Conservation (phyloP, 129 eudicot genomes). For the Flaveria brownii region DNA sequence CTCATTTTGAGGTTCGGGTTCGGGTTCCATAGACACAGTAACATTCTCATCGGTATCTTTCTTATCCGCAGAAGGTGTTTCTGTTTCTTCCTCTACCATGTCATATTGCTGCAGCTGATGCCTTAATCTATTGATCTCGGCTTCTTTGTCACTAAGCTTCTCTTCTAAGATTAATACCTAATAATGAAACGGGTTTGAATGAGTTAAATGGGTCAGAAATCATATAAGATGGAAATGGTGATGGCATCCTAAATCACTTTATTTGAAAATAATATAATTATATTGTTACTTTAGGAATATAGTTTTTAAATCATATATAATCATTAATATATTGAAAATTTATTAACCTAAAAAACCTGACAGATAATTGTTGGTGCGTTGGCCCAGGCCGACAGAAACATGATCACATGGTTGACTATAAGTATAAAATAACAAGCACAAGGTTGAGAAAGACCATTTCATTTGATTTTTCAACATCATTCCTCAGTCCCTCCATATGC, state of each 20-base stretch:
- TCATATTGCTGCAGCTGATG: constrained; percentile 46
- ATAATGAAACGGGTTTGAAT: background rate
- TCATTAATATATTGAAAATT: background rate
- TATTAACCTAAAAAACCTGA: background rate
- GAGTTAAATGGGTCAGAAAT: background rate
- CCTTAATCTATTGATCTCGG: constrained; percentile 59
- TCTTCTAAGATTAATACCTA: constrained; percentile 81
- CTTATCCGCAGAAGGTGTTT: constrained; percentile 25
- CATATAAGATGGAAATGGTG: background rate
- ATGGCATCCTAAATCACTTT: background rate
- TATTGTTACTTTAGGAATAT: background rate
- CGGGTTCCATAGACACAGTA: background rate
- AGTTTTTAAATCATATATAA: background rate
- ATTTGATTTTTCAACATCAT: constrained; percentile 81
- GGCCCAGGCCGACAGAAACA: background rate
- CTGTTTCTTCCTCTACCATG: constrained; percentile 39
- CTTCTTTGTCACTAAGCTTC: constrained; percentile 73
- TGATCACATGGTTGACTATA: constrained; percentile 2
- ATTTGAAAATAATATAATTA: background rate
- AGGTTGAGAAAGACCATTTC: constrained; percentile 63
- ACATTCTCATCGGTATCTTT: constrained; percentile 31
- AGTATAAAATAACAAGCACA: background rate
- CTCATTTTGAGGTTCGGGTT: background rate
- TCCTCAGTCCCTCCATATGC: constrained; percentile 80
- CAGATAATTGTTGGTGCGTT: background rate